Base-by-base conservation (phyloP, 2,329 filamentous ascomycete genomes). In the Penicillium brevicompactum region DNA sequence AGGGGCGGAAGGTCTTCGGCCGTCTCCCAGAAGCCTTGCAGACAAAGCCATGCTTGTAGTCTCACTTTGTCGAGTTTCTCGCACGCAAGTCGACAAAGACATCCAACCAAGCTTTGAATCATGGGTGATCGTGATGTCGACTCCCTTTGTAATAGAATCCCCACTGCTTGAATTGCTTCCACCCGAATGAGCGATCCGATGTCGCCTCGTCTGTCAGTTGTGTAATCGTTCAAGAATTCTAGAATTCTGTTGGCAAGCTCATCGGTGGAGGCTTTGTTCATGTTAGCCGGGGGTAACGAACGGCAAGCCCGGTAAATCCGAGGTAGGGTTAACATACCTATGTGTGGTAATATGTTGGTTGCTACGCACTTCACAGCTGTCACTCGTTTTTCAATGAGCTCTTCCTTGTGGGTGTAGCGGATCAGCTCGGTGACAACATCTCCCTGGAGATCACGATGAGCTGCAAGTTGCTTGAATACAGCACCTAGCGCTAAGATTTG, bases 11-110 rank as follows among this genome's bases (percentile, higher is more conserved):
- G 70, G 16, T 68, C 66, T n/a, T 49, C 49, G 8, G 65, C 58
- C 48, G 59, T 74, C 44, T 68, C 63, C 76, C 77, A 79, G 53
- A 70, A 75, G 1, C 47, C 53, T 56, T 76, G 72, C 13, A 81
- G 57, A 62, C 74, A 77, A 38, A 67, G 68, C 75, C 77, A 80
- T 34, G 77, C 78, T 58, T 76, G 71, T 40, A 84, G 78, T 22
- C 94, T 86, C 16, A 97, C 88, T 59, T 91, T 89, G 71, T 97
- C 93, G 2, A 97, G 81, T 70, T 96, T 97, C 74, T 99, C 94
- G 0, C 90, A 84, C 2, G 91, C 87, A 13, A 97, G 80, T 1
- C 92, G 84, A 31, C 90, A 77, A 3, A 84, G 69, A 45, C 78
- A 76, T 14, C 66, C 66, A n/a, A 74, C 58, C 2, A 78, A 53